These are phyloP conservation scores for Albugo candida DNA, from an alignment of 352 stramenopile species.

Conservation along the genomic window DNA sequence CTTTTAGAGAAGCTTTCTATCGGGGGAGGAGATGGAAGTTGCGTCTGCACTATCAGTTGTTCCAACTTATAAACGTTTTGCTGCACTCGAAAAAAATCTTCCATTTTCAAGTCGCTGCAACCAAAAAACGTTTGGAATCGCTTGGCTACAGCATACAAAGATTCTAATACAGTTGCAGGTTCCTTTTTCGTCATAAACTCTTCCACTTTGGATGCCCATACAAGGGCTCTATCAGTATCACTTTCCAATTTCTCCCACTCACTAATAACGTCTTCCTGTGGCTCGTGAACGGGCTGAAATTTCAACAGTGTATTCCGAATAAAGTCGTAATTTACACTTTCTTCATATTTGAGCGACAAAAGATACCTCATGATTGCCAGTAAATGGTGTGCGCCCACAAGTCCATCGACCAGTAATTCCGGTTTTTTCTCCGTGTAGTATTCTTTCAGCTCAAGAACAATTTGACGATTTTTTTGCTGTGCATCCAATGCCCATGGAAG, in stretches of 20 bases:
- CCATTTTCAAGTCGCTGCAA: slow-evolving; percentile 33
- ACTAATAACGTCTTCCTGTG: background rate
- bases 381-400: slow-evolving; percentile 42
- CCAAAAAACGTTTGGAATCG: slow-evolving; percentile 10
- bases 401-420: slow-evolving; percentile 42
- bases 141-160: background rate
- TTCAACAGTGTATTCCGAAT: slow-evolving; percentile 19
- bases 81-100: slow-evolving; percentile 47
- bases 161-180: background rate
- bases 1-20: slow-evolving; percentile 75
- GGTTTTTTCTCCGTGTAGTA: slow-evolving; percentile 64
- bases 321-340: slow-evolving; percentile 45
- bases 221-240: slow-evolving; percentile 19
- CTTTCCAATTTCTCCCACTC: background rate
- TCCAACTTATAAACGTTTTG: slow-evolving; percentile 37
- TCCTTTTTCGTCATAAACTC: slow-evolving; percentile 23
- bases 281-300: slow-evolving; percentile 7
- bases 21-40: slow-evolving; percentile 32
- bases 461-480: slow-evolving; percentile 68
- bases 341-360: slow-evolving; percentile 46
- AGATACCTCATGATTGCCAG: slow-evolving; percentile 65
- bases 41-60: slow-evolving; percentile 31
- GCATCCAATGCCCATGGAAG: slow-evolving; percentile 64
- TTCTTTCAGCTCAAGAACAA: slow-evolving; percentile 61
- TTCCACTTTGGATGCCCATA: slow-evolving; percentile 29